A percentile compares a stretch with the other conserved stretches of the same genome.
These are phyloP conservation scores for Notholithocarpus densiflorus DNA, from an alignment of 306 rosid species.

Conservation along the genomic window DNA sequence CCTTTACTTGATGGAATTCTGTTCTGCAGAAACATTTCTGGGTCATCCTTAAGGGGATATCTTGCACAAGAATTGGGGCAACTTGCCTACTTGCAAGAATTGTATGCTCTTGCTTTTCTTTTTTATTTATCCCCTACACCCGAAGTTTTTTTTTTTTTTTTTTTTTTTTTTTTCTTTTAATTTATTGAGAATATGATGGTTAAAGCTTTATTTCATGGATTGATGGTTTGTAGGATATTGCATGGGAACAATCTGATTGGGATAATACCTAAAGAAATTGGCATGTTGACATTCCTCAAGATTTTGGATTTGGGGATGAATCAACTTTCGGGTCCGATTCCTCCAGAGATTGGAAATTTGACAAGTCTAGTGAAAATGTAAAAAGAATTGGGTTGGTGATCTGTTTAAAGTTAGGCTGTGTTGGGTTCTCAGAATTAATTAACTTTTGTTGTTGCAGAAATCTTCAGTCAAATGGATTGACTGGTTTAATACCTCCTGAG, in stretches of 20 bases:
- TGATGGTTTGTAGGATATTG: constrained; percentile 57
- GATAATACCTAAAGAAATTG: constrained; percentile 69
- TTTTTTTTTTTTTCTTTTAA: background rate
- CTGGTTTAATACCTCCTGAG: constrained; percentile 64
- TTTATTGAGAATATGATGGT: constrained; percentile 8
- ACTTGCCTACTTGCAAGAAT: constrained; percentile 68
- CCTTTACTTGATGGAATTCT: constrained; percentile 21
- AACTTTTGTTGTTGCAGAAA: constrained; percentile 52
- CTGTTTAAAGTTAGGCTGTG: constrained; percentile 3
- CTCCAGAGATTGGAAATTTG: constrained; percentile 76
- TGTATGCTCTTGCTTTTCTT: constrained; percentile 48
- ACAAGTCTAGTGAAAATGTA: constrained; percentile 64
- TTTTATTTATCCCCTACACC: background rate
- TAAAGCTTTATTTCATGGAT: constrained; percentile 22
- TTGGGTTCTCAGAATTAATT: constrained; percentile 21
- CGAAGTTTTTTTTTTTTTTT: background rate
- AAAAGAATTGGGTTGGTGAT: constrained; percentile 7
- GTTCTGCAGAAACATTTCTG: constrained; percentile 72
- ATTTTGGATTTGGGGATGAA: constrained; percentile 87
- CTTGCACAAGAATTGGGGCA: constrained; percentile 76
- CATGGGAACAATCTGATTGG: constrained; percentile 79
- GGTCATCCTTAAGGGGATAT: constrained; percentile 69
- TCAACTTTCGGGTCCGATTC: constrained; percentile 78
- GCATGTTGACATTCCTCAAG: constrained; percentile 56
- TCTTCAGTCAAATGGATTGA: constrained; percentile 76